Conservation (phyloP, 2,329 filamentous ascomycete species). For the Bipolaris zeicola region DNA sequence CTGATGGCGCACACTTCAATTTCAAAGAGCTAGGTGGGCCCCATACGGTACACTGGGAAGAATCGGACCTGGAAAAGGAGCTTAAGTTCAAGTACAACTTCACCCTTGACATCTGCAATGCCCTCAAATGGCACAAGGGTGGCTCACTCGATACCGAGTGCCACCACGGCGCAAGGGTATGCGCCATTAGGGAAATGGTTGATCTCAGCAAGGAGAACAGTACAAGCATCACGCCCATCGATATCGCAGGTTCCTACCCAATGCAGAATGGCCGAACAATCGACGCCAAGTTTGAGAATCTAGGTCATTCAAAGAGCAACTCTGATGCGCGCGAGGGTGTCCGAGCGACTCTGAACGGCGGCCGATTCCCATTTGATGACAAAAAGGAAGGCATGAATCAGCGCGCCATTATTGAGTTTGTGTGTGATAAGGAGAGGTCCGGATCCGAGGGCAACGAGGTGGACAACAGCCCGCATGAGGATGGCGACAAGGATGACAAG, state of each 20-base stretch:
- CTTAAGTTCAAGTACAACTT: constrained; percentile 75
- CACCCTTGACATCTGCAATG: constrained; percentile 76
- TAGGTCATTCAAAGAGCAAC: constrained; percentile 69
- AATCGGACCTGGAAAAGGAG: constrained; percentile 51
- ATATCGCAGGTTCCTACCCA: constrained; percentile 75
- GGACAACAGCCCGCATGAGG: constrained; percentile 62
- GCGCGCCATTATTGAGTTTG: constrained; percentile 80
- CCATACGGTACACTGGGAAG: constrained; percentile 67
- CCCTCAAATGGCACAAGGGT: constrained; percentile 66
- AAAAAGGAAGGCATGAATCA: constrained; percentile 62
- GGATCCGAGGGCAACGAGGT: constrained; percentile 74
- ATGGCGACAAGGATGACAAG: constrained; percentile 52
- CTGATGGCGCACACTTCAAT: constrained; percentile 67
- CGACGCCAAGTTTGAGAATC: constrained; percentile 68
- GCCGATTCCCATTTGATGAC: constrained; percentile 53
- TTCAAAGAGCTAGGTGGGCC: constrained; percentile 68
- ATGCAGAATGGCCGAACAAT: constrained; percentile 61
- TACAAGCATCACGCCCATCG: constrained; percentile 63
- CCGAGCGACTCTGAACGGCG: constrained; percentile 69
- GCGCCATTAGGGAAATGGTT: constrained; percentile 70
- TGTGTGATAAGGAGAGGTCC: constrained; percentile 74
- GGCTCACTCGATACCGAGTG: constrained; percentile 62
- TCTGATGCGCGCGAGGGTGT: constrained; percentile 74
- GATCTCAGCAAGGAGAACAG: constrained; percentile 56
- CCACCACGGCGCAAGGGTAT: constrained; percentile 74